Evolutionary conservation across 345 rosid genomes (phyloP).

Genomic region (Kandelia obovata): DNA sequence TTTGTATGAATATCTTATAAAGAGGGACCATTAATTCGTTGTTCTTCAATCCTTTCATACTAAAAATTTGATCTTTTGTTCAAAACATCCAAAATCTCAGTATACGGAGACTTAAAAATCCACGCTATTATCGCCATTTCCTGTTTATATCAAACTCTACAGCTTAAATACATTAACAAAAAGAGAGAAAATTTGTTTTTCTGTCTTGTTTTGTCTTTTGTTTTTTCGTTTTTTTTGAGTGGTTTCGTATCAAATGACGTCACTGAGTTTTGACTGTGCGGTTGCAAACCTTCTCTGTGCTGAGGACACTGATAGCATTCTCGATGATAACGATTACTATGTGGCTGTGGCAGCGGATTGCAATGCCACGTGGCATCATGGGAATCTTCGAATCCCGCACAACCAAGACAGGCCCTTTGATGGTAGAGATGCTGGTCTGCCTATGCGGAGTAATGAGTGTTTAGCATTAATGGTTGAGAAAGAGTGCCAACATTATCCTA

Average conservation of each 20-base stretch:
- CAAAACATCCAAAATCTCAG: not conserved
- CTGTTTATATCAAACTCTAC: slow-evolving; percentile 17
- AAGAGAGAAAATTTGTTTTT: not conserved
- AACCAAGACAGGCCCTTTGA: slow-evolving; percentile 23
- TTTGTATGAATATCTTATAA: slow-evolving; percentile 2
- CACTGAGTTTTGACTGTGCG: slow-evolving; percentile 53
- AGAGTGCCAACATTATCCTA: slow-evolving; percentile 53
- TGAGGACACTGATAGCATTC: slow-evolving; percentile 43
- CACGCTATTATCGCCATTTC: slow-evolving; percentile 2
- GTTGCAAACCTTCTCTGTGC: slow-evolving; percentile 51
- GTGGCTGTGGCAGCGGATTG: slow-evolving; percentile 30
- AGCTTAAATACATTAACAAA: slow-evolving; percentile 3
- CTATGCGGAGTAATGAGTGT: slow-evolving; percentile 56
- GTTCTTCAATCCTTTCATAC: slow-evolving; percentile 31
- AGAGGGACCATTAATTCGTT: slow-evolving; percentile 11
- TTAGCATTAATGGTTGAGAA: slow-evolving; percentile 51
- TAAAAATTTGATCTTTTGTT: slow-evolving; percentile 2
- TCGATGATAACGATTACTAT: slow-evolving; percentile 37
- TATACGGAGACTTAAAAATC: slow-evolving; percentile 1
- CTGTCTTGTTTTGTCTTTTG: not conserved
- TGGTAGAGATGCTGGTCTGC: slow-evolving; percentile 20
- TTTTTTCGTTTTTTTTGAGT: too few species aligned
- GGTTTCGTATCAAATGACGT: slow-evolving; percentile 31
- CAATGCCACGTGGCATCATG: slow-evolving; percentile 28
- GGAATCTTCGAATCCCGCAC: slow-evolving; percentile 23